phyloP scores from a whole-genome alignment of 2,329 filamentous ascomycete species.

The Herpotrichia juniperi region DNA sequence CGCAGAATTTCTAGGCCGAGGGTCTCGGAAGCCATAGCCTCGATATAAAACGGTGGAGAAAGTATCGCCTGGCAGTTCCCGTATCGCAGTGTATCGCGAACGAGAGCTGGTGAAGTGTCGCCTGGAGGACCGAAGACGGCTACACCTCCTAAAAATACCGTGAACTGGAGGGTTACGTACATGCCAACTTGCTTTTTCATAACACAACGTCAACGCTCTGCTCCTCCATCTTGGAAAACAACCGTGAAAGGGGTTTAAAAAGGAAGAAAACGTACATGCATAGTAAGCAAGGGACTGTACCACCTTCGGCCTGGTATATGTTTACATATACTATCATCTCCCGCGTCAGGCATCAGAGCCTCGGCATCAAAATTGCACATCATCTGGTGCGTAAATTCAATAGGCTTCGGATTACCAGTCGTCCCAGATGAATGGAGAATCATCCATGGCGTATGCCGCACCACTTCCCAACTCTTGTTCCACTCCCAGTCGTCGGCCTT shows the following conservation, averaged over 20 bases:
- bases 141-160: too few species aligned
- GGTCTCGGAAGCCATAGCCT: constrained; percentile 5
- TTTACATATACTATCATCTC: not conserved
- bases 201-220: too few species aligned
- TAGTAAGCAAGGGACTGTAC: not conserved
- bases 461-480: not conserved
- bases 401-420: not conserved
- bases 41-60: constrained; percentile 4
- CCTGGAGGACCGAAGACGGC: not conserved
- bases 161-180: too few species aligned
- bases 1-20: constrained; percentile 11
- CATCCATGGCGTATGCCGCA: not conserved
- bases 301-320: not conserved
- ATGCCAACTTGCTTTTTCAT: not conserved
- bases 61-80: not conserved
- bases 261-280: not conserved
- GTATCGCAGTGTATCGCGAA: not conserved
- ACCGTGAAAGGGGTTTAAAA: not conserved
- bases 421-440: not conserved
- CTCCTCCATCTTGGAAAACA: too few species aligned
- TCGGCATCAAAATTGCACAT: constrained; percentile 5
- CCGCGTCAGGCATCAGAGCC: not conserved
- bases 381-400: constrained; percentile 2
- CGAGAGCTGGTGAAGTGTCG: not conserved
- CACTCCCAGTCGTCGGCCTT: not conserved